Percentiles rank a stretch among this genome's conserved stretches.
These are phyloP conservation scores for Salix viminalis DNA, from an alignment of 345 rosid genomes.

Conservation along the genomic window DNA sequence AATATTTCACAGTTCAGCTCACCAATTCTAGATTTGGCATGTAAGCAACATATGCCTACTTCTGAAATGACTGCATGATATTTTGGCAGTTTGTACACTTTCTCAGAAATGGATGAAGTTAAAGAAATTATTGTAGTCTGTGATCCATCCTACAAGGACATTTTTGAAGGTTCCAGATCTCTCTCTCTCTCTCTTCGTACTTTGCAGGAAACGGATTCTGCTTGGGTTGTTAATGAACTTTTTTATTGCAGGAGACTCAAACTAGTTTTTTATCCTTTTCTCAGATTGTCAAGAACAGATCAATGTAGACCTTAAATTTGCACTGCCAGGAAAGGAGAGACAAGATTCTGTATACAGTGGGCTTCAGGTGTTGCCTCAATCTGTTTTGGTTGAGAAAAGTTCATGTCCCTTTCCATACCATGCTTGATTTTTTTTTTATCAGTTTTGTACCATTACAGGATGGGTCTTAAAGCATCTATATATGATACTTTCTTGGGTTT, in stretches of 20 bases:
- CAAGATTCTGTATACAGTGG: conserved; percentile 91
- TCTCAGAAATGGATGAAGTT: conserved; percentile 70
- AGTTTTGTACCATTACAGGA: too few species aligned
- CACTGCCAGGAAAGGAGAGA: conserved; percentile 92
- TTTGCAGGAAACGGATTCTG: too few species aligned
- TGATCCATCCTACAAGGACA: conserved; percentile 81
- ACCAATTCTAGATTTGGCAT: background rate
- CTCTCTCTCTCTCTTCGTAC: background rate
- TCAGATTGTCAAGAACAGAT: conserved; percentile 53
- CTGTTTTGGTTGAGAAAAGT: background rate
- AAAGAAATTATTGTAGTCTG: conserved; percentile 95
- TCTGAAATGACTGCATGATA: conserved; percentile 3
- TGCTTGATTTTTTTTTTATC: conserved; percentile 1
- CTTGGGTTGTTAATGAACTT: background rate
- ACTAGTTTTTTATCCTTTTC: conserved; percentile 9
- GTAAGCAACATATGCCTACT: background rate
- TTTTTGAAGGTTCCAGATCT: conserved; percentile 68
- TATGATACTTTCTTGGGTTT: too few species aligned
- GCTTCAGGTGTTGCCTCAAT: conserved; percentile 58
- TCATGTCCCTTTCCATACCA: background rate
- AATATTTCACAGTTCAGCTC: background rate
- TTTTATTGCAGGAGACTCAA: conserved; percentile 6
- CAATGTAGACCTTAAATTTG: conserved; percentile 59
- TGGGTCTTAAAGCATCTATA: too few species aligned
- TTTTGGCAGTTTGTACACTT: conserved; percentile 66